Evolutionary conservation across 345 rosid species (phyloP), one percentile per base, ranked within the genome.

Genomic region (Hibiscus trionum): DNA sequence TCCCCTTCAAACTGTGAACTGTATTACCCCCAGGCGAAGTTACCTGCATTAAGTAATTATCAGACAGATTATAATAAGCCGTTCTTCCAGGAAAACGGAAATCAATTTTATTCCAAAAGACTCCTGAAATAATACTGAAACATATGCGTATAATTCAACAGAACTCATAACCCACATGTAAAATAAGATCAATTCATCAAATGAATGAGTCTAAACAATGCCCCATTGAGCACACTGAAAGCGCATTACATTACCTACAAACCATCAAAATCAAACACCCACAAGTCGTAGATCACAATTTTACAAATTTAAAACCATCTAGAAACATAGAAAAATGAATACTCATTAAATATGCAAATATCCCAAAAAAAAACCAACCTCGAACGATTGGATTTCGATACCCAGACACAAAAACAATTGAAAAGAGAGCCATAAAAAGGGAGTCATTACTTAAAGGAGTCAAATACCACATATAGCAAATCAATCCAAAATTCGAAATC

Each of bases 1-100:
- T 95, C 49, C 99, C 99, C 60, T 90, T 89, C 75, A 86, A 50
- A 15, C 81, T 80, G 0, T 86, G 90, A 39, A 92, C 91, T 0
- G 77, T 75, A 77, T 90, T 90, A 73, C 95, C 97, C 2, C 84
- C 83, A 11, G 97, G 97, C 49, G 99, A 90, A 1, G 97, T 86
- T 75, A 85, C 99, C 99, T 92, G 77, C 72, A 76, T 19, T 52
- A 70, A 61, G 61, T 71, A 31, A 5, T 62, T 24, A 44, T 10
- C n/a, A 73, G 33, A 65, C 33, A 58, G 42, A 37, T 37, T 37
- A 35, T 35, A 35, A 7, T 35, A 37, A 39, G 73, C 31, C 37
- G 5, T 11, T 19, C 17, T 70, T 70, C 63, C 35, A 70, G 16
- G 17, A 56, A 53, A 52, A 69, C 11, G 9, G 11, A 52, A 69